These are phyloP conservation scores for Pugionium dolabratum DNA, from an alignment of 345 rosid species.

Conservation along the genomic window DNA sequence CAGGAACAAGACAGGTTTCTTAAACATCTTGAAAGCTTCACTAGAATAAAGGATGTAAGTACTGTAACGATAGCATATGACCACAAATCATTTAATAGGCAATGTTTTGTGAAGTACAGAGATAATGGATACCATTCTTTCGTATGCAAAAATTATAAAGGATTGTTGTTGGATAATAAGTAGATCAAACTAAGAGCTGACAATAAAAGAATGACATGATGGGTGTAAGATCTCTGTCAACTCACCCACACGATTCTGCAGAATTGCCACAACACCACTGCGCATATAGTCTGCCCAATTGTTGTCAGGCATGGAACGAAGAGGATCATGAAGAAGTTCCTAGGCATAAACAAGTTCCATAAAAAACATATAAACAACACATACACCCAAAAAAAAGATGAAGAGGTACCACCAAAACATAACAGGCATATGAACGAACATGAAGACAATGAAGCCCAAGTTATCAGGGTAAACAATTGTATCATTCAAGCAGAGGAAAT, in stretches of 20 bases:
- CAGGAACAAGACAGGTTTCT: constrained; percentile 26
- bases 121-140: constrained; percentile 1
- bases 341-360: constrained; percentile 29
- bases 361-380: constrained; percentile 20
- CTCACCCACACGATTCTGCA: constrained; percentile 90
- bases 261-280: constrained; percentile 68
- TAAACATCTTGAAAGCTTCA: constrained; percentile 32
- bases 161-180: not conserved
- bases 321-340: constrained; percentile 62
- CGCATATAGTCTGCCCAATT: constrained; percentile 67
- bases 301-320: constrained; percentile 48
- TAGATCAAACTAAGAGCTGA: not conserved
- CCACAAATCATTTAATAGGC: not conserved
- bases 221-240: constrained; percentile 24
- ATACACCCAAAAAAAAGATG: not conserved
- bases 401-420: constrained; percentile 2
- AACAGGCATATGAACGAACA: not conserved
- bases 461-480: constrained; percentile 1
- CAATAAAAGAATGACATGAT: constrained; percentile 8
- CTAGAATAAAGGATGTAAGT: constrained; percentile 16
- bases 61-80: too few relatives aligned
- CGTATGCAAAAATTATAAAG: constrained; percentile 5
- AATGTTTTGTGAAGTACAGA: not conserved
- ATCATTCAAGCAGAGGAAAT: constrained; percentile 16
- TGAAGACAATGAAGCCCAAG: constrained; percentile 11